phyloP scores from a whole-genome alignment of 1,284 basidiomycete genomes.

The Ustilago crameri region DNA sequence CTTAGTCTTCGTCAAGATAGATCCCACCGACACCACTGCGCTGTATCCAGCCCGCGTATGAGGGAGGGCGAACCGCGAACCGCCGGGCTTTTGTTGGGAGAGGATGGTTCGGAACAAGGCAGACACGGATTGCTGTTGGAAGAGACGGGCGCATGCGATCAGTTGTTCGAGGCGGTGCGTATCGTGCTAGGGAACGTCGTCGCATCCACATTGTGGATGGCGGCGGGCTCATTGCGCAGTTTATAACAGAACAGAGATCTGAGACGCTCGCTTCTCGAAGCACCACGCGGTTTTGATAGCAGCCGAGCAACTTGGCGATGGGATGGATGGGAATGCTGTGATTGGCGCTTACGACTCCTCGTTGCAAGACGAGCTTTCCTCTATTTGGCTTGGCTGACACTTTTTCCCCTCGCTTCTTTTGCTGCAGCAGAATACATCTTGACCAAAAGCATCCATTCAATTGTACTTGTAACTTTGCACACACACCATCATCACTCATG shows the following conservation, averaged over 20 bases:
- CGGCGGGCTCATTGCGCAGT: constrained; percentile 32
- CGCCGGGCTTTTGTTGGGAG: constrained; percentile 10
- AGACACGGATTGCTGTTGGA: not conserved
- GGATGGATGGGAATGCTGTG: not conserved
- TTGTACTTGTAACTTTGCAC: too few species aligned
- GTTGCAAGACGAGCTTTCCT: constrained; percentile 1
- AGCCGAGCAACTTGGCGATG: not conserved
- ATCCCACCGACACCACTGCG: not conserved
- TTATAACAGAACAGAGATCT: constrained; percentile 51
- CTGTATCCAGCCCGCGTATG: not conserved
- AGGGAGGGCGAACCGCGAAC: constrained; percentile 14
- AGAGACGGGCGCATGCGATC: constrained; percentile 4
- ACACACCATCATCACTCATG: too few species aligned
- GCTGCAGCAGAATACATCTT: not conserved
- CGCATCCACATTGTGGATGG: constrained; percentile 20
- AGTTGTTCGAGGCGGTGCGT: constrained; percentile 22
- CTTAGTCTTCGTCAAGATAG: constrained; percentile 2
- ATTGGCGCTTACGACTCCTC: constrained; percentile 5
- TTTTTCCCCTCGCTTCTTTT: not conserved
- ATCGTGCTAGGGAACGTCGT: constrained; percentile 17
- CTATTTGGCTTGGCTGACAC: too few species aligned
- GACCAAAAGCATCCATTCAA: too few species aligned
- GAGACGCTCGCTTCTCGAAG: constrained; percentile 28
- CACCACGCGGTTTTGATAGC: too few species aligned
- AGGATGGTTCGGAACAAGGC: constrained; percentile 26